Evolutionary conservation across 371 early-diverging fungal species (phyloP), one percentile per base, ranked within the genome.

Genomic region (Zancudomyces culisetae): DNA sequence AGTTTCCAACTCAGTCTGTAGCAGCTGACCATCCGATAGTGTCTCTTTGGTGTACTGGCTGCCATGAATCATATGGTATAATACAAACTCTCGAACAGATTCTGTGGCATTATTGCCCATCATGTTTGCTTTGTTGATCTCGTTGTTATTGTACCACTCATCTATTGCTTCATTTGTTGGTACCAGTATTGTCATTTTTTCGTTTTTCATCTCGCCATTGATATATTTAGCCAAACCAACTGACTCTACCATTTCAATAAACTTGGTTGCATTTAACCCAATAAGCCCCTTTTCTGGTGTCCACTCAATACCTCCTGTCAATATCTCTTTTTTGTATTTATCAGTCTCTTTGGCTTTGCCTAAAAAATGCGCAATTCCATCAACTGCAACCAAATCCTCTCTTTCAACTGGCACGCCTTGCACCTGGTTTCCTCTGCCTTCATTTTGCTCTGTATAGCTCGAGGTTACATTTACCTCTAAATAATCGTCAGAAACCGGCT

Each of bases 81-180:
- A 63, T n/a, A 67, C 59, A 61, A 67, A 67, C 24, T 66, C 43
- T n/a, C 21, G 19, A 10, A 23, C 43, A 23, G 20, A 49, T 13
- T 24, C 10, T 18, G 29, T 21, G n/a, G n/a, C n/a, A n/a, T n/a
- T 27, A 24, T 6, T 10, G 15, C 10, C n/a, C 45, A 6, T 27
- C 45, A 45, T 27, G 22, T 24, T 18, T n/a, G n/a, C n/a, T n/a
- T n/a, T n/a, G 46, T 40, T 58, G 56, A 15, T 47, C 64, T 3
- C 55, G 51, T 39, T 57, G 67, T 46, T 54, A 58, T 21, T 53
- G 62, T 52, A 61, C 60, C 22, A 60, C 59, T 68, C 60, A 35
- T 56, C 63, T 59, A 68, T 65, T 3, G 69, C 69, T 22, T 60
- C 55, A 47, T 68, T 68, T 28, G 64, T 68, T 4, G 69, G 69